phyloP scores from a whole-genome alignment of 2,329 filamentous ascomycete species.

The Penicillium janthinellum region DNA sequence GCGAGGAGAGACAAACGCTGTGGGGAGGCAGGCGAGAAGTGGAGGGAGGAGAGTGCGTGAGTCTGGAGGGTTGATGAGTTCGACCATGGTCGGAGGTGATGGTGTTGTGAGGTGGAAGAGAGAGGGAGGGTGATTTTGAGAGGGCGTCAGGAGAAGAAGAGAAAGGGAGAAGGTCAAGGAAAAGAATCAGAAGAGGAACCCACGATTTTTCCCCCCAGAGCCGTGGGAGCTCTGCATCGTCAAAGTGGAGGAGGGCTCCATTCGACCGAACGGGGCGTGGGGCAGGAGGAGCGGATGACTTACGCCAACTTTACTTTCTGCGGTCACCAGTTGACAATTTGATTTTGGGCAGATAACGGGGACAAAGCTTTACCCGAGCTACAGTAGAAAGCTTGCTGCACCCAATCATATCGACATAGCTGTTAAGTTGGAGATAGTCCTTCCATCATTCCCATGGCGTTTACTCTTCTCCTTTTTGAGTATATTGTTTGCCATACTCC shows the following conservation, averaged over 20 bases:
- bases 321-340: too few species aligned
- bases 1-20: slow-evolving; percentile 60
- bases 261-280: slow-evolving; percentile 18
- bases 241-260: slow-evolving; percentile 15
- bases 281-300: not conserved
- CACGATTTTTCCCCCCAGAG: slow-evolving; percentile 1
- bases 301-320: too few species aligned
- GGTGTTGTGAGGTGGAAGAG: not conserved
- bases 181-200: not conserved
- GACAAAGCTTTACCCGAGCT: not conserved
- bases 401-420: not conserved
- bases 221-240: slow-evolving; percentile 3
- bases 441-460: not conserved
- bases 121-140: not conserved
- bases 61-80: slow-evolving; percentile 58
- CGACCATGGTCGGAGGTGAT: slow-evolving; percentile 48
- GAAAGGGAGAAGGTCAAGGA: not conserved
- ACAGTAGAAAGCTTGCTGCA: not conserved
- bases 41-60: slow-evolving; percentile 61
- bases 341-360: not conserved
- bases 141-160: slow-evolving; percentile 6
- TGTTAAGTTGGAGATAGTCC: not conserved
- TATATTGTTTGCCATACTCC: not conserved
- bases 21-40: slow-evolving; percentile 64
- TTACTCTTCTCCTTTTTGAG: not conserved